Conservation (phyloP, 192 early-diverging fungal species). For the Umbelopsis ramanniana region DNA sequence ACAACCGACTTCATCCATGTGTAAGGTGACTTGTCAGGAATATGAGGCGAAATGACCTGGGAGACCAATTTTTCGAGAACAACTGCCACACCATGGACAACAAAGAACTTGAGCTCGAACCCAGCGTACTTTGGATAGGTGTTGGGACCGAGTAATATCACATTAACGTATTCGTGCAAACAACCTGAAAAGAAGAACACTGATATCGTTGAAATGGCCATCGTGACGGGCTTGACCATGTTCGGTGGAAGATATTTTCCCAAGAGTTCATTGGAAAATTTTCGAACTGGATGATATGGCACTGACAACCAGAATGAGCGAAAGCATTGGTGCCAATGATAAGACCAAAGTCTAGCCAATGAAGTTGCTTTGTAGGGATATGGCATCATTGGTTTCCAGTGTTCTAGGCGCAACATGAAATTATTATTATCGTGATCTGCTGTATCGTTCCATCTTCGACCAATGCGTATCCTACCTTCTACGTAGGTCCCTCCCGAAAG, state of each 20-base stretch:
- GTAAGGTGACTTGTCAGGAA: background rate
- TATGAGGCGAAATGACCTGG: background rate
- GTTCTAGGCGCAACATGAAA: background rate
- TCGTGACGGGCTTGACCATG: background rate
- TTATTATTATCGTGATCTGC: background rate
- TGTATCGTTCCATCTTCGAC: background rate
- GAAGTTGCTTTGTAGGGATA: background rate
- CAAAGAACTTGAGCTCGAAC: background rate
- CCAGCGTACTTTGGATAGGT: conserved; percentile 5
- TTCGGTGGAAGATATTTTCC: background rate
- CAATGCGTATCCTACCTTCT: background rate
- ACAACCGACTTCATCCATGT: conserved; percentile 4
- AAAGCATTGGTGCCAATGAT: conserved; percentile 8
- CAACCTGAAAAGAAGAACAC: conserved; percentile 11
- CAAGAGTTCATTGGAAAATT: background rate
- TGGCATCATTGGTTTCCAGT: conserved; percentile 9
- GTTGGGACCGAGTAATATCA: background rate
- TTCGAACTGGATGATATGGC: conserved; percentile 8
- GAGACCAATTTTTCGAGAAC: conserved; percentile 4
- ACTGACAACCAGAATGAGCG: conserved; percentile 11
- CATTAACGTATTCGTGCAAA: conserved; percentile 6
- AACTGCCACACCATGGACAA: background rate
- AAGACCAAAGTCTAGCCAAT: background rate
- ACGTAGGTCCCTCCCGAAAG: background rate
- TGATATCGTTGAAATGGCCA: background rate